Conservation (phyloP, 306 rosid genomes). For the Acacia crassicarpa region DNA sequence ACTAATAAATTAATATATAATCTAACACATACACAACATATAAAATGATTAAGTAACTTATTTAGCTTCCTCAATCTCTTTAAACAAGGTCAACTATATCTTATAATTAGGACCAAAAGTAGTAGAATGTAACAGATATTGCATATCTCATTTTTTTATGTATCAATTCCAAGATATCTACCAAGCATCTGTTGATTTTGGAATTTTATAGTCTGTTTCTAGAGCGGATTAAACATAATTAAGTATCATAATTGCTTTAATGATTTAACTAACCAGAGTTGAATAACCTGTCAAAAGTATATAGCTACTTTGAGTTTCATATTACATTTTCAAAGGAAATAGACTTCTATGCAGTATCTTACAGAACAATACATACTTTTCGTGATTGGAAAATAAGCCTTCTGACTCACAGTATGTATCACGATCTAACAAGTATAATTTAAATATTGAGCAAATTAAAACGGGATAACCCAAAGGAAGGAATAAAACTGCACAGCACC, state of each 20-base stretch:
- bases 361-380: not conserved
- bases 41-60: too few relatives aligned
- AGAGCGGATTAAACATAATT: not conserved
- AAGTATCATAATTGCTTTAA: not conserved
- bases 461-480: not conserved
- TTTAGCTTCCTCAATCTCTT: too few relatives aligned
- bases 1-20: too few relatives aligned
- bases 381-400: not conserved
- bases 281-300: not conserved
- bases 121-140: not conserved
- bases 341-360: not conserved
- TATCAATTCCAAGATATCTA: not conserved
- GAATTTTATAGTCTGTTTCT: not conserved
- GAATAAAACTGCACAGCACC: not conserved
- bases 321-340: not conserved
- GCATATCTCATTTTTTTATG: not conserved
- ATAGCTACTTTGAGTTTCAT: not conserved
- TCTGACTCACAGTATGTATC: not conserved
- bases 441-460: not conserved
- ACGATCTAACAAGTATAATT: not conserved
- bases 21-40: too few relatives aligned
- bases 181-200: not conserved
- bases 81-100: too few relatives aligned
- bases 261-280: not conserved
- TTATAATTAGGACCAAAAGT: too few relatives aligned